Evolutionary conservation across 208 protist genomes (phyloP), one percentile per base, ranked within the genome.

Genomic region (Acanthamoeba sp.): DNA sequence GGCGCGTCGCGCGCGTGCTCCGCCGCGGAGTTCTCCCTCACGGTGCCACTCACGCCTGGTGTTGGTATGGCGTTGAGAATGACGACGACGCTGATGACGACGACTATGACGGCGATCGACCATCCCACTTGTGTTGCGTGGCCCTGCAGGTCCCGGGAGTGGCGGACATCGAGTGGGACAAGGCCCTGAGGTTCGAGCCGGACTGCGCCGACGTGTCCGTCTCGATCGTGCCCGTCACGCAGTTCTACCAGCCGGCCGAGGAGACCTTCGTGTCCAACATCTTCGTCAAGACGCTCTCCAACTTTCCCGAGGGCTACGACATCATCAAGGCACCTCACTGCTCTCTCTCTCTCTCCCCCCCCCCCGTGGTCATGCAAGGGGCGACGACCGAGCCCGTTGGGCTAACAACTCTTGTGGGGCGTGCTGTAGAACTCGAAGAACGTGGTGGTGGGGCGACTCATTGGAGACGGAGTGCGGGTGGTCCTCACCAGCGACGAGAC

Each of bases 211-310:
- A 84, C 29, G 73, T 84, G 24, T 24, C 34, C 9, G 42, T 84
- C 22, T 27, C 18, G 6, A 55, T 34, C 1, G 40, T 52, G 4
- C 40, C 73, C 27, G 73, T 84, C 27, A 55, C 73, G 27, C 73
- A 84, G 73, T 57, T 84, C 73, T 55, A 84, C 40, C 16, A 12
- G 73, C 40, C 50, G 73, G 22, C 12, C 24, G 73, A 84, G 27
- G 40, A 27, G 29, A 84, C 73, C 40, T 84, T 84, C 42, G 73
- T 84, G 16, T 84, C 73, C 36, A 84, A 84, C 73, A 84, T 84
- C 36, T 84, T 84, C 42, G 73, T 84, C 42, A 84, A 84, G 73
- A 52, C 73, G 27, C 34, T 84, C 14, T 45, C 42, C 24, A 52
- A 84, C 42, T 45, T 55, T 20, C 38, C 73, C 42, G 38, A 52